Conservation (phyloP, 495 filamentous ascomycete species). For the Trichoderma erinaceum region DNA sequence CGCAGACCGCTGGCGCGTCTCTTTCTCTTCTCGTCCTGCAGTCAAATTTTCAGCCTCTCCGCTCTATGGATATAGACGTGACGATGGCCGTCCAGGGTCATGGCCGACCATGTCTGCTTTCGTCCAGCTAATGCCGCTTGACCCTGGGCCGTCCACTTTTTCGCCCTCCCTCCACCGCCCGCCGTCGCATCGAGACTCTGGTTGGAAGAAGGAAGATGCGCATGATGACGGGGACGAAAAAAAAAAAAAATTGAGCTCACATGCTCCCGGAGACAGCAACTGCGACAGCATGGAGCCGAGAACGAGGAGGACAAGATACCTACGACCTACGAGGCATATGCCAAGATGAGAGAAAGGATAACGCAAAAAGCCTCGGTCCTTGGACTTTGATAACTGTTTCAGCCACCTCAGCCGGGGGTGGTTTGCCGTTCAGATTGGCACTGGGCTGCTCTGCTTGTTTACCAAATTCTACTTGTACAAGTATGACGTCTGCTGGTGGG, state of each 20-base stretch:
- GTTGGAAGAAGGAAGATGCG: not conserved
- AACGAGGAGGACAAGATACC: not conserved
- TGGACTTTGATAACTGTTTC: slow-evolving; percentile 10
- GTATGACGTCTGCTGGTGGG: slow-evolving; percentile 6
- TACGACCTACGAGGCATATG: not conserved
- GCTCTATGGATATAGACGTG: not conserved
- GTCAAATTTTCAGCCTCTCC: not conserved
- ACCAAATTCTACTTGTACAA: not conserved
- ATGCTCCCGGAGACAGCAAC: not conserved
- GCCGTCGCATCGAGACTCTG: not conserved
- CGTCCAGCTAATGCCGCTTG: not conserved
- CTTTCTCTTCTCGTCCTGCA: too few relatives aligned
- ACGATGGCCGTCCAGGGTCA: too few relatives aligned
- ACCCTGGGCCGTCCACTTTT: not conserved
- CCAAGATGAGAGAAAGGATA: not conserved
- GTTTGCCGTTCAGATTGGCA: not conserved
- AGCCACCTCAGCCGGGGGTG: not conserved
- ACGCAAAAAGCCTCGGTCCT: slow-evolving; percentile 8
- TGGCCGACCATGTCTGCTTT: not conserved
- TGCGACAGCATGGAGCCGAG: not conserved
- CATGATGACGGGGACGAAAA: not conserved
- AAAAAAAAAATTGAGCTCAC: not conserved
- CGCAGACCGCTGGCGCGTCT: too few relatives aligned
- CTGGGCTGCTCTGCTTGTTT: not conserved
- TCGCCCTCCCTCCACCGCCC: not conserved